Evolutionary conservation across 768 basidiomycete genomes (phyloP).

Genomic region (Crepidotus variabilis): DNA sequence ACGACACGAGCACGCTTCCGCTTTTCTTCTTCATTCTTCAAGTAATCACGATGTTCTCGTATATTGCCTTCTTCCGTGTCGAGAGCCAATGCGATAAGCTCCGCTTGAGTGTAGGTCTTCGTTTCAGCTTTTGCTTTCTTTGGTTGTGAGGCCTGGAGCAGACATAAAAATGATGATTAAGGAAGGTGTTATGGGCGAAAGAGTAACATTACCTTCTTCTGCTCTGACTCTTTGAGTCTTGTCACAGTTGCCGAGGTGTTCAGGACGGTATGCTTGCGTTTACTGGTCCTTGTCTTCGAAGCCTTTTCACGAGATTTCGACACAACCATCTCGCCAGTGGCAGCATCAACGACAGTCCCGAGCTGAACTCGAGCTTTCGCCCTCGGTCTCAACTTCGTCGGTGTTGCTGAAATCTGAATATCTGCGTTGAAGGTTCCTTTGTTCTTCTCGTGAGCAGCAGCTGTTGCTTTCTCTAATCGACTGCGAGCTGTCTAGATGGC

Average conservation of each 20-base stretch:
- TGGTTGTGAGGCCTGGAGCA: slow-evolving; percentile 48
- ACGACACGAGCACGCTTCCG: slow-evolving; percentile 64
- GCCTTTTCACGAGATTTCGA: slow-evolving; percentile 18
- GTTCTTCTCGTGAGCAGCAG: slow-evolving; percentile 63
- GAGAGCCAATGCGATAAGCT: slow-evolving; percentile 77
- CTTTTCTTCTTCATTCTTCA: slow-evolving; percentile 79
- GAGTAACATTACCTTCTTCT: slow-evolving; percentile 47
- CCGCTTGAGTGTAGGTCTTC: slow-evolving; percentile 69
- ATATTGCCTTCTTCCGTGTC: slow-evolving; percentile 88
- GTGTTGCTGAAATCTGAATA: slow-evolving; percentile 21
- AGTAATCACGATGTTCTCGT: slow-evolving; percentile 72
- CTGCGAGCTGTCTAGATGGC: slow-evolving; percentile 45
- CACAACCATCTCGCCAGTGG: slow-evolving; percentile 56
- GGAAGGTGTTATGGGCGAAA: background rate
- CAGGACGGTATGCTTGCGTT: slow-evolving; percentile 64
- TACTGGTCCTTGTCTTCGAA: slow-evolving; percentile 50
- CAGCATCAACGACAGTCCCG: slow-evolving; percentile 51
- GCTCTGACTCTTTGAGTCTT: slow-evolving; percentile 60
- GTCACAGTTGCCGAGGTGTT: slow-evolving; percentile 66
- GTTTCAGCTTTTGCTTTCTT: slow-evolving; percentile 56
- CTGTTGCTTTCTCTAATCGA: slow-evolving; percentile 59
- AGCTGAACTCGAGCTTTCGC: slow-evolving; percentile 45
- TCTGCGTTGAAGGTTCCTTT: slow-evolving; percentile 67
- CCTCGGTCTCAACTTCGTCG: slow-evolving; percentile 23
- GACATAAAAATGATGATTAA: background rate